Evolutionary conservation across 345 rosid species (phyloP).

Genomic region (Corchorus capsularis): DNA sequence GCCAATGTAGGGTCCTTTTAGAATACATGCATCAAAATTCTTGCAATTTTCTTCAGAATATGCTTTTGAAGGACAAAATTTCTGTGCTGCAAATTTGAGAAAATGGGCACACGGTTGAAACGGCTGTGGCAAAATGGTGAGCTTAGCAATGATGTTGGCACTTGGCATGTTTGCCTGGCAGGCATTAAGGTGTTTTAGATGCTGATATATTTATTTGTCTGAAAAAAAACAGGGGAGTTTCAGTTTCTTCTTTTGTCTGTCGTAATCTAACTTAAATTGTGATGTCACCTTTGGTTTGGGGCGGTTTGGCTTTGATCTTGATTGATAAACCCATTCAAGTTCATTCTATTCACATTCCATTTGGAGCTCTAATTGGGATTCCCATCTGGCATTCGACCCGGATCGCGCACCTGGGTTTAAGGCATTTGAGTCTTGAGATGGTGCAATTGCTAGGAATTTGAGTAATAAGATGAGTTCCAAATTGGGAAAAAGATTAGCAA

Average conservation of each 20-base stretch:
- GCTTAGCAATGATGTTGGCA: background rate
- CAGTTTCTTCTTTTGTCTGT: background rate
- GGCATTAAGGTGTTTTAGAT: background rate
- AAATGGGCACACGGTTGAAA: background rate
- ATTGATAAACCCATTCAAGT: background rate
- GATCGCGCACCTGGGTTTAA: no score
- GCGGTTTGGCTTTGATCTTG: background rate
- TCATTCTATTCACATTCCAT: background rate
- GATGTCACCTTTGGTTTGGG: background rate
- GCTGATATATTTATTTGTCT: background rate
- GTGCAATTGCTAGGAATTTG: background rate
- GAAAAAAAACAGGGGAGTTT: background rate
- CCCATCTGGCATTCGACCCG: no score
- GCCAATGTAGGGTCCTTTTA: background rate
- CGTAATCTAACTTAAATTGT: background rate
- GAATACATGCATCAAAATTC: background rate
- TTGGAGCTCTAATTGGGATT: no score
- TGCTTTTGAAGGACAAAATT: slow-evolving; percentile 2
- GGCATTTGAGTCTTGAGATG: background rate
- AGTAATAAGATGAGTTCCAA: background rate
- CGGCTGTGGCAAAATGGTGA: background rate
- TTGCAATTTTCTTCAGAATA: background rate
- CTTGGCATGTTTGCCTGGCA: background rate
- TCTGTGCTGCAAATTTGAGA: background rate
- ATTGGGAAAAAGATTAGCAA: background rate